Base-by-base conservation (phyloP, 352 stramenopile species). In the Pythium utonaiense region DNA sequence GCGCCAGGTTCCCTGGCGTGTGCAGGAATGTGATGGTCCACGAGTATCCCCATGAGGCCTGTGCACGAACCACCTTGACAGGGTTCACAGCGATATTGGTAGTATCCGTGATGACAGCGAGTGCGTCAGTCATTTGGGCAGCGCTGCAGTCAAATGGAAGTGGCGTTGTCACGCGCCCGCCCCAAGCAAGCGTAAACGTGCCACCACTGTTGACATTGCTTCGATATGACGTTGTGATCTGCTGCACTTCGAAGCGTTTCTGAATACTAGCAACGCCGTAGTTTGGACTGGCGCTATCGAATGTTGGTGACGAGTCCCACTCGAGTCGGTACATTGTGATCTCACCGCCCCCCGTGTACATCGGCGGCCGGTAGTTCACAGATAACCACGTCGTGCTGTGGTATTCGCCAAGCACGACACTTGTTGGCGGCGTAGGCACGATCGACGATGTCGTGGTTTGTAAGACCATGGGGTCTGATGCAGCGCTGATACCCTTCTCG, bases 301-400 rank as follows among this genome's bases (percentile, higher is more conserved):
- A 98, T 3, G 65, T 76, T 5, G 75, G 65, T 0, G 80, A 89
- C 0, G 84, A 92, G 54, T 98, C 93, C 72, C 92, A 96, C 70
- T 98, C 91, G 14, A 98, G 77, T 36, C 84, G 77, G 55, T 98
- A 98, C 72, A 96, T 94, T 3, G 86, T 96, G 41, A 98, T 83
- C 10, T 69, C 60, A 0, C 88, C 77, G 5, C 94, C 96, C 21
- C 96, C 96, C 36, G 95, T 80, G 70, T 96, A 96, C 13, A 79
- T 66, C 1, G 92, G 89, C 3, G 85, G 69, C 2, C 77, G 80
- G 47, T 96, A 97, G 45, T 89, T 68, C 14, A 97, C 71, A 0
- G 76, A 89, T 9, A 98, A 60, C 71, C 75, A 93, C 2, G 80
- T 87, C 16, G 67, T 40, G 4, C 77, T 76, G 51, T 92, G 88